A percentile compares a stretch with the other conserved stretches of the same genome.
Conservation (phyloP, 2,329 filamentous ascomycete species). For the Pseudocercospora musae region DNA sequence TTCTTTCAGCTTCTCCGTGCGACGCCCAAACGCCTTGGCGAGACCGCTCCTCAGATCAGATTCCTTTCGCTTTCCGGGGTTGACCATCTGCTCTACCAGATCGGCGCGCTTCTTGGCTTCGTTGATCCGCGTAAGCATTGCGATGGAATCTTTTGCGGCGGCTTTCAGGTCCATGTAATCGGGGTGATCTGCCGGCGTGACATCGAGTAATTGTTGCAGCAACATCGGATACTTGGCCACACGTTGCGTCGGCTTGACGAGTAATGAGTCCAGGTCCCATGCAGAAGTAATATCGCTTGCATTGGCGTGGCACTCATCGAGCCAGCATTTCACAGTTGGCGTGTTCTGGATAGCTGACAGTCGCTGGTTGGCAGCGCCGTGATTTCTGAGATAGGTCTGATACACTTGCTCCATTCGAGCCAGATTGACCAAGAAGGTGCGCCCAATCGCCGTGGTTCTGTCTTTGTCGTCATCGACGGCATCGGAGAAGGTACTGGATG, state of each 20-base stretch:
- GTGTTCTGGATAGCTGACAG: slow-evolving; percentile 54
- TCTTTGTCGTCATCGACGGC: slow-evolving; percentile 54
- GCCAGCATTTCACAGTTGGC: slow-evolving; percentile 71
- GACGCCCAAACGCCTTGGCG: slow-evolving; percentile 84
- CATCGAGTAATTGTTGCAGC: slow-evolving; percentile 72
- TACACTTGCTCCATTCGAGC: slow-evolving; percentile 63
- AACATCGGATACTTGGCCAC: slow-evolving; percentile 91
- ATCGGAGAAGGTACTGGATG: slow-evolving; percentile 33
- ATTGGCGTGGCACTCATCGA: slow-evolving; percentile 88
- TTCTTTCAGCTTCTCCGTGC: slow-evolving; percentile 78
- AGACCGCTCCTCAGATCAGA: slow-evolving; percentile 82
- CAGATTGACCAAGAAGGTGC: slow-evolving; percentile 56
- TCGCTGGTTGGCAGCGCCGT: slow-evolving; percentile 61
- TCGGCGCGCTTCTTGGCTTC: slow-evolving; percentile 94
- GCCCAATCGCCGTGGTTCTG: slow-evolving; percentile 56
- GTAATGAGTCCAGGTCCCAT: slow-evolving; percentile 92
- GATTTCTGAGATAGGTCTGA: slow-evolving; percentile 62
- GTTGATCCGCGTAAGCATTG: slow-evolving; percentile 70
- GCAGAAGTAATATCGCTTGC: slow-evolving; percentile 88
- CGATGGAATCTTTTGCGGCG: slow-evolving; percentile 66
- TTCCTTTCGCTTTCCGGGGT: slow-evolving; percentile 67
- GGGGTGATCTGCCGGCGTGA: slow-evolving; percentile 78
- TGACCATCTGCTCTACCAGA: slow-evolving; percentile 83
- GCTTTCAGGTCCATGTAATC: slow-evolving; percentile 68
- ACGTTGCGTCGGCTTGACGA: slow-evolving; percentile 95